A percentile compares a stretch with the other conserved stretches of the same genome.
These are phyloP conservation scores for Plasmodium gonderi DNA, from an alignment of 169 alveolate species.

Conservation along the genomic window DNA sequence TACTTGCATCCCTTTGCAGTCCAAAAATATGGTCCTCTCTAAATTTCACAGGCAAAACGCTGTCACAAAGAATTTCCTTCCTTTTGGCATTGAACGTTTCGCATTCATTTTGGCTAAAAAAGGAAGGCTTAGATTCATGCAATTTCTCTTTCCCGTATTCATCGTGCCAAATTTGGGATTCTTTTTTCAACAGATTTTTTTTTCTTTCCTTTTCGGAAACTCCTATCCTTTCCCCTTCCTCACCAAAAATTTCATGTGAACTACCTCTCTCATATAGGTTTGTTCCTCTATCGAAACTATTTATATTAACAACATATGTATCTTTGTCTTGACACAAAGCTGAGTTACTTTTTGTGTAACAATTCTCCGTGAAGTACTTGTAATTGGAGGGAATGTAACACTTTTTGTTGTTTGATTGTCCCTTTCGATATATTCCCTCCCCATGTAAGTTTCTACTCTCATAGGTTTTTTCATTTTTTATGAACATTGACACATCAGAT, in stretches of 20 bases:
- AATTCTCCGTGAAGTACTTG: not conserved
- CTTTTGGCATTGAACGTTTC: not conserved
- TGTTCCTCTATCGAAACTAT: not conserved
- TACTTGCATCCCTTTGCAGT: slow-evolving; percentile 7
- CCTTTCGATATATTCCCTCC: not conserved
- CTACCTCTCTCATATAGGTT: not conserved
- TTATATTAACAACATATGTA: not conserved
- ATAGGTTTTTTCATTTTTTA: not conserved
- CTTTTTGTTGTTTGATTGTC: not conserved
- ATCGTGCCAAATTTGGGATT: not conserved
- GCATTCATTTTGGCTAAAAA: slow-evolving; percentile 14
- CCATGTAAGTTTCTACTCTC: not conserved
- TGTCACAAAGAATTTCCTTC: not conserved
- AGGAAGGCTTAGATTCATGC: not conserved
- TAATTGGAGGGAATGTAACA: not conserved
- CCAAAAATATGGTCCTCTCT: not conserved
- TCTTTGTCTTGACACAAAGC: not conserved
- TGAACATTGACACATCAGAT: not conserved
- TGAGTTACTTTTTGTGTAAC: not conserved
- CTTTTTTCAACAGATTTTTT: not conserved
- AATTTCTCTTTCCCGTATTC: not conserved
- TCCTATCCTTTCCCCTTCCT: not conserved
- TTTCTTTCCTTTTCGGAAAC: not conserved
- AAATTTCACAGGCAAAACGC: slow-evolving; percentile 1
- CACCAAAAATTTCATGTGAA: not conserved